Conservation (phyloP, 2,329 filamentous ascomycete genomes). For the Paraconiothyrium sp. region DNA sequence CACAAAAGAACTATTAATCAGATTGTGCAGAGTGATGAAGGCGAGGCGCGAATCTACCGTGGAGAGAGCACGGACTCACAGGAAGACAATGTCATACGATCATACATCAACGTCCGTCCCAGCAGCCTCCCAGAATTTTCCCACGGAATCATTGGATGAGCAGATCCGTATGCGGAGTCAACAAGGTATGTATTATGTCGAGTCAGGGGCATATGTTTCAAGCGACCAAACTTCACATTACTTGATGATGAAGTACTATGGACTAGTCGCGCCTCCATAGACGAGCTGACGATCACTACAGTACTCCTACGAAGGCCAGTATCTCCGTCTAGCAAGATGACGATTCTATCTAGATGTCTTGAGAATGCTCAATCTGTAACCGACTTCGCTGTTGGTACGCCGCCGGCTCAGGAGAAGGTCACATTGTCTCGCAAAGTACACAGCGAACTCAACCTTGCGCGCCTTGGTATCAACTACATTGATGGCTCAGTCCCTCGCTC, state of each 20-base stretch:
- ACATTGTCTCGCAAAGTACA: slow-evolving; percentile 41
- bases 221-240: background rate
- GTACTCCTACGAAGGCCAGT: slow-evolving; percentile 38
- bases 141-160: slow-evolving; percentile 32
- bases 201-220: background rate
- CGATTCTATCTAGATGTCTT: slow-evolving; percentile 51
- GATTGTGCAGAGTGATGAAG: slow-evolving; percentile 43
- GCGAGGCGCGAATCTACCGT: slow-evolving; percentile 54
- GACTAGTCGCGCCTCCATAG: background rate
- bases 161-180: slow-evolving; percentile 38
- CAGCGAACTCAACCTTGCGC: slow-evolving; percentile 40
- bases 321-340: slow-evolving; percentile 53
- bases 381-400: slow-evolving; percentile 47
- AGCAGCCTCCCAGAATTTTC: slow-evolving; percentile 23
- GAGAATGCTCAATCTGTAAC: slow-evolving; percentile 32
- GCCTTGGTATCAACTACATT: slow-evolving; percentile 16
- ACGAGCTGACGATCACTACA: slow-evolving; percentile 15
- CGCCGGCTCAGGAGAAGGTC: slow-evolving; percentile 27
- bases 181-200: slow-evolving; percentile 29
- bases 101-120: slow-evolving; percentile 15
- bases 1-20: slow-evolving; percentile 14
- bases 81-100: slow-evolving; percentile 28
- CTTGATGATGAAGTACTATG: background rate
- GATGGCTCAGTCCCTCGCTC: slow-evolving; percentile 23
- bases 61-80: slow-evolving; percentile 37